Evolutionary conservation across 75 land plant species (phyloP), one percentile per base, ranked within the genome.

Genomic region (Pinus tabuliformis): DNA sequence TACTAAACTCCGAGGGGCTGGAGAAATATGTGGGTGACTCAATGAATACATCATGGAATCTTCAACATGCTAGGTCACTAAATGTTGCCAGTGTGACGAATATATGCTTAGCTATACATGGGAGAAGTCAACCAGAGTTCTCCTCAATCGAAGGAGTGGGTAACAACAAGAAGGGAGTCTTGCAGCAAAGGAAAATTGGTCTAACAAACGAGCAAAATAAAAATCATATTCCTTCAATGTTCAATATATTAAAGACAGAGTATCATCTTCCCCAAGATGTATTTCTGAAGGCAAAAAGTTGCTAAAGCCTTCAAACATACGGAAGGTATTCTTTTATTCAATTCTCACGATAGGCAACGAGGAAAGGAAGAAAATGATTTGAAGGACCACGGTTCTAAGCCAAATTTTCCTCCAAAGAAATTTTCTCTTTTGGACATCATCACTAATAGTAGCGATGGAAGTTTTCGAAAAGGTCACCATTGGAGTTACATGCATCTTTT

Each of bases 1-100:
- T 37, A 68, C 71, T 33, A 68, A 68, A 45, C 36, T 8, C 45
- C 20, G 20, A 42, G 33, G 21, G 37, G 52, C 71, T 68, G 52
- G 71, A 68, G 12, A 21, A 68, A 68, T n/a, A n/a, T 68, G 71
- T 42, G 2, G 52, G 9, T 42, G 20, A 68, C 36, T 20, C 71
- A 68, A 22, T 20, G 49, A 68, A 18, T 42, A 42, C 42, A 20
- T n/a, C 52, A 42, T 24, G n/a, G 52, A 68, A 20, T 68, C 20
- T 2, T 68, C 49, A 68, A 8, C n/a, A 68, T 12, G 20, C 52
- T 20, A 68, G 11, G 71, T 68, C 71, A 39, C 71, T 68, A 18
- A 52, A 42, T 68, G 71, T 68, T 68, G 24, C 49, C 49, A 68
- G 71, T 68, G n/a, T 68, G 71, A 68, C 20, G 52, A 68, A 42